Evolutionary conservation across 192 early-diverging fungal species (phyloP).

Genomic region (Coemansia asiatica): DNA sequence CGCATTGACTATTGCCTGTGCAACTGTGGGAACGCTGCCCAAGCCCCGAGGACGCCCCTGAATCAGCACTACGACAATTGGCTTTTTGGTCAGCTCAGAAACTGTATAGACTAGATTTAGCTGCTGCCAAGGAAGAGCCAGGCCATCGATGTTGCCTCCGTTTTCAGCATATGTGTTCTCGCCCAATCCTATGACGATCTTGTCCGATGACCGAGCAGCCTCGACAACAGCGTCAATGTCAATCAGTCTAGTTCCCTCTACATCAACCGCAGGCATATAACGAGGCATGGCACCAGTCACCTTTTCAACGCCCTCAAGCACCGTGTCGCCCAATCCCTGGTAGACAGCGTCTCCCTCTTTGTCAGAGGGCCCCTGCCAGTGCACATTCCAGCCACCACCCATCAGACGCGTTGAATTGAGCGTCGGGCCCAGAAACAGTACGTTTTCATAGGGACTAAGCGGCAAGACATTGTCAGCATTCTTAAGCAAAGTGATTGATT

Average conservation of each 20-base stretch:
- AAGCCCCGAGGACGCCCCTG: constrained; percentile 61
- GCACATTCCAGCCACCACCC: constrained; percentile 64
- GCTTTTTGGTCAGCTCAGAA: constrained; percentile 41
- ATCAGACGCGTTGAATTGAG: constrained; percentile 59
- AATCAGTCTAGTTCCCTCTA: constrained; percentile 26
- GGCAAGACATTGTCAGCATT: constrained; percentile 56
- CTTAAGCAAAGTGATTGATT: constrained; percentile 61
- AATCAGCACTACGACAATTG: constrained; percentile 58
- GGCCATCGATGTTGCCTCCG: constrained; percentile 56
- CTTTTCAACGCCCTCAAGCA: constrained; percentile 24
- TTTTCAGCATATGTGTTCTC: constrained; percentile 63
- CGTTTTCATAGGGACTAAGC: constrained; percentile 38
- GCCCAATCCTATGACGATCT: constrained; percentile 58
- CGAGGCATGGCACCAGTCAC: constrained; percentile 18
- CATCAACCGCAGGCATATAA: no score
- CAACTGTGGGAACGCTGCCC: constrained; percentile 36
- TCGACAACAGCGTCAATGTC: constrained; percentile 17
- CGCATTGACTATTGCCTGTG: constrained; percentile 57
- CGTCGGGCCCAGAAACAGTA: constrained; percentile 61
- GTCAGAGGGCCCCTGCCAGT: constrained; percentile 58
- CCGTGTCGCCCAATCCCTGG: constrained; percentile 32
- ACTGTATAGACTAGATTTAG: constrained; percentile 44
- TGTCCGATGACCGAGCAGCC: constrained; percentile 51
- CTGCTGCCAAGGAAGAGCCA: constrained; percentile 51
- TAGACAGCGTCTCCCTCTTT: constrained; percentile 54